Conservation (phyloP, 1,284 basidiomycete genomes). For the Golubevia sp. region DNA sequence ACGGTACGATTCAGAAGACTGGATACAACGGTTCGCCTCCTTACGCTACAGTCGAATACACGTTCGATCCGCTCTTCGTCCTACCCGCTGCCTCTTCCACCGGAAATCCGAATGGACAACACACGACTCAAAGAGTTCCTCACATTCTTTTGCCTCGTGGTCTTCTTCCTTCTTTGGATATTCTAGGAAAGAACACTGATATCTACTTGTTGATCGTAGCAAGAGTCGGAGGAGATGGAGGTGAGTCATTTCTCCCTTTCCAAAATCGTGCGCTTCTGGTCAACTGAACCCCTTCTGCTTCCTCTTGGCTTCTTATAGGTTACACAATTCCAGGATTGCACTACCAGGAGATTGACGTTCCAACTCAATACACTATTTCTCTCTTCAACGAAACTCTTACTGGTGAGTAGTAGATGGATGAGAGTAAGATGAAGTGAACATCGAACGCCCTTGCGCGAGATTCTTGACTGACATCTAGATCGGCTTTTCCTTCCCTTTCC, state of each 20-base stretch:
- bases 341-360: conserved; percentile 34
- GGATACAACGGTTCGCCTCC: not conserved
- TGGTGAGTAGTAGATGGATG: too few species aligned
- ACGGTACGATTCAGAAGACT: not conserved
- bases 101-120: conserved; percentile 8
- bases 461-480: too few species aligned
- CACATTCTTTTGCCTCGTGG: conserved; percentile 32
- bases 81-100: conserved; percentile 3
- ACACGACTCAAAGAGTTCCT: conserved; percentile 16
- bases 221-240: conserved; percentile 13
- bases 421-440: not conserved
- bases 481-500: not conserved
- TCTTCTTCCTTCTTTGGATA: conserved; percentile 20
- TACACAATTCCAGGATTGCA: conserved; percentile 26
- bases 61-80: conserved; percentile 15
- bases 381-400: not conserved
- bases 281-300: too few species aligned
- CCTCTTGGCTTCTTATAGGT: too few species aligned
- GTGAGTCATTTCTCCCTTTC: too few species aligned
- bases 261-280: too few species aligned
- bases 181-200: conserved; percentile 34
- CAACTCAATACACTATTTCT: not conserved
- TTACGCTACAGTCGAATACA: conserved; percentile 14
- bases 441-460: too few species aligned
- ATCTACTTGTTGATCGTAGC: conserved; percentile 27